phyloP scores from a whole-genome alignment of 768 basidiomycete species.

The Boletus pseudopeckii region DNA sequence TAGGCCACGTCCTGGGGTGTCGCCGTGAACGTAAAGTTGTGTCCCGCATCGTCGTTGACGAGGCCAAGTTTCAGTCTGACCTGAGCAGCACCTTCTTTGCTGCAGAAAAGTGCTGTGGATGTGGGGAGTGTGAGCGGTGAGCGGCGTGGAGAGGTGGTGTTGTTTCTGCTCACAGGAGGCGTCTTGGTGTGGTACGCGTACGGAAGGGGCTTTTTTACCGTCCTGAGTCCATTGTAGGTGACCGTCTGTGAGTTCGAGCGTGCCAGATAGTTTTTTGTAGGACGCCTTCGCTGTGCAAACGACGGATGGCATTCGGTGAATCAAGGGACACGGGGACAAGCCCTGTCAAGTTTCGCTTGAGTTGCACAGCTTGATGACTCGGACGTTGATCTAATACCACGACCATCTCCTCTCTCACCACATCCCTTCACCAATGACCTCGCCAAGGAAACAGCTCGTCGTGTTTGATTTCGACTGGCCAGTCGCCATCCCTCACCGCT shows the following conservation, averaged over 20 bases:
- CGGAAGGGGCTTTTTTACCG: slow-evolving; percentile 59
- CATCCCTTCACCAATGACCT: slow-evolving; percentile 9
- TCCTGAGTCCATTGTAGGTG: slow-evolving; percentile 81
- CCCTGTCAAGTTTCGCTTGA: not conserved
- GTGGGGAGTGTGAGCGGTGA: not conserved
- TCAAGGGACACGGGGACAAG: not conserved
- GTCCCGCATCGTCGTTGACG: slow-evolving; percentile 63
- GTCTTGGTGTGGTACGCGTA: slow-evolving; percentile 59
- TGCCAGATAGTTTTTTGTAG: slow-evolving; percentile 80
- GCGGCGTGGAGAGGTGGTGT: slow-evolving; percentile 1
- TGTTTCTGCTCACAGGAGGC: slow-evolving; percentile 52
- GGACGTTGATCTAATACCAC: not conserved
- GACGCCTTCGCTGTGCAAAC: slow-evolving; percentile 72
- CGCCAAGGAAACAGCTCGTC: slow-evolving; percentile 62
- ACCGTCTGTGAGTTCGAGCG: slow-evolving; percentile 68
- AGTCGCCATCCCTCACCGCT: slow-evolving; percentile 8
- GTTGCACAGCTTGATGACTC: not conserved
- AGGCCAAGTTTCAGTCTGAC: slow-evolving; percentile 75
- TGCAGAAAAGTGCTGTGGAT: slow-evolving; percentile 71
- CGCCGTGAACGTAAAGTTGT: slow-evolving; percentile 80
- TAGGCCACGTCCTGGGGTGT: slow-evolving; percentile 55
- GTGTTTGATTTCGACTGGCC: slow-evolving; percentile 98
- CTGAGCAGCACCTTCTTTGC: slow-evolving; percentile 78
- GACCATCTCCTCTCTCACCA: not conserved
- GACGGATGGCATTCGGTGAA: slow-evolving; percentile 53